phyloP scores from a whole-genome alignment of 192 early-diverging fungal genomes.

The Coemansia asiatica region DNA sequence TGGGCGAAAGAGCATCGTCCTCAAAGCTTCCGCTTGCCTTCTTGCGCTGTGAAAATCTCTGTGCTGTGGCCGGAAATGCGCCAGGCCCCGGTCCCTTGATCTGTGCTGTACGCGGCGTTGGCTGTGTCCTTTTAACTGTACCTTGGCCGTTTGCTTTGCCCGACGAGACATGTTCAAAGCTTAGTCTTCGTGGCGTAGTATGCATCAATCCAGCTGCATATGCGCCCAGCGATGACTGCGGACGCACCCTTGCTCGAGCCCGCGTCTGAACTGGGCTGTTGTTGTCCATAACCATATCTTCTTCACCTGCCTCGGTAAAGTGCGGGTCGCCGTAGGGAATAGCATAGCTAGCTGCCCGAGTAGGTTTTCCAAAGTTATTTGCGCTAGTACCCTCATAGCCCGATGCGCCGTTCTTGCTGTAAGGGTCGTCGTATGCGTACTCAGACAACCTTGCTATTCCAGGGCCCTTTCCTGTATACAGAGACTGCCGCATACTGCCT shows the following conservation, averaged over 20 bases:
- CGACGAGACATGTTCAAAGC: background rate
- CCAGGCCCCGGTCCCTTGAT: conserved; percentile 53
- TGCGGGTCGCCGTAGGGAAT: background rate
- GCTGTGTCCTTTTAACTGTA: conserved; percentile 1
- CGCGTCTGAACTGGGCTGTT: background rate
- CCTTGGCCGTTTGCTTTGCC: background rate
- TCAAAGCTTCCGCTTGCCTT: conserved; percentile 11
- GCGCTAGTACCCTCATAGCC: background rate
- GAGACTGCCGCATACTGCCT: background rate
- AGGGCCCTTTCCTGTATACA: background rate
- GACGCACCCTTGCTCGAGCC: conserved; percentile 1
- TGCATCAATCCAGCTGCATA: background rate
- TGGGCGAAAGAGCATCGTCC: conserved; percentile 31
- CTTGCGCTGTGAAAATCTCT: conserved; percentile 50
- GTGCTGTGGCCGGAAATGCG: conserved; percentile 50
- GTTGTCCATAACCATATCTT: conserved; percentile 7
- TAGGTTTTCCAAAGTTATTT: background rate
- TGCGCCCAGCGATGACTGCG: conserved; percentile 1
- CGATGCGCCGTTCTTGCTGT: background rate
- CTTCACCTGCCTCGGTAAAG: conserved; percentile 6
- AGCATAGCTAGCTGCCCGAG: conserved; percentile 1
- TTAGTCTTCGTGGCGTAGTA: conserved; percentile 3
- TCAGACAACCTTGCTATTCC: background rate
- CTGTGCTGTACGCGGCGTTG: conserved; percentile 48
- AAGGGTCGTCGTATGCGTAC: background rate